Evolutionary conservation across 1,284 basidiomycete genomes (phyloP).

Genomic region (Takashimella tepidaria): DNA sequence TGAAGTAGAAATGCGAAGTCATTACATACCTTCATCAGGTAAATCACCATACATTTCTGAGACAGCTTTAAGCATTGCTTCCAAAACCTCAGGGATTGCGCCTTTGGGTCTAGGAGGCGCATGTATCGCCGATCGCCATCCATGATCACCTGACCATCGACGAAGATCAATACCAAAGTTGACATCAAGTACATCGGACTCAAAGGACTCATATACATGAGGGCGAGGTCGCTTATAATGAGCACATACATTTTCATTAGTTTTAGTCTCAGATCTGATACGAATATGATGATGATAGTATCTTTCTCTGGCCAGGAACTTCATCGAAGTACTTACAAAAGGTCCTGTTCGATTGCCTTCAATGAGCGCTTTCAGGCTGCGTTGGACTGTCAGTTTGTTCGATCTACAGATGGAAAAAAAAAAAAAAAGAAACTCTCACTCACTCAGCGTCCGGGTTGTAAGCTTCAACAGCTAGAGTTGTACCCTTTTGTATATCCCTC

Average conservation of each 20-base stretch:
- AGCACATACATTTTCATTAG: not conserved
- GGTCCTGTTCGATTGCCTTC: conserved; percentile 85
- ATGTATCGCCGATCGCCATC: conserved; percentile 45
- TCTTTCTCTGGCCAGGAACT: too few species aligned
- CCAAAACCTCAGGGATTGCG: conserved; percentile 67
- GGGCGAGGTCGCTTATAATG: conserved; percentile 62
- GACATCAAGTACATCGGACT: conserved; percentile 72
- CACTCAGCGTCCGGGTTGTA: conserved; percentile 81
- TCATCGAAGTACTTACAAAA: conserved; percentile 52
- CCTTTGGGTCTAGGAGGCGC: conserved; percentile 52
- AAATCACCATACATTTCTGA: conserved; percentile 61
- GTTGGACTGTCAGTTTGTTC: conserved; percentile 7
- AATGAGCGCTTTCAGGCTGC: conserved; percentile 54
- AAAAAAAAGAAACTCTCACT: conserved; percentile 25
- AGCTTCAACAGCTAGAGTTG: conserved; percentile 66
- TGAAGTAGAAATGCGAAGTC: too few species aligned
- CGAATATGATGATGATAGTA: not conserved
- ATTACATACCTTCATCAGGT: conserved; percentile 59
- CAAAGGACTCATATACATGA: conserved; percentile 75
- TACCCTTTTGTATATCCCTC: conserved; percentile 61
- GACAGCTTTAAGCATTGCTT: conserved; percentile 62
- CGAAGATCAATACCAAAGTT: conserved; percentile 83
- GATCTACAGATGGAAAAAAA: conserved; percentile 2
- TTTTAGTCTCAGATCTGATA: not conserved
- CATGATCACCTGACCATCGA: conserved; percentile 70